phyloP scores from a whole-genome alignment of 805 yeast species.

The Ogataea ramenticola region DNA sequence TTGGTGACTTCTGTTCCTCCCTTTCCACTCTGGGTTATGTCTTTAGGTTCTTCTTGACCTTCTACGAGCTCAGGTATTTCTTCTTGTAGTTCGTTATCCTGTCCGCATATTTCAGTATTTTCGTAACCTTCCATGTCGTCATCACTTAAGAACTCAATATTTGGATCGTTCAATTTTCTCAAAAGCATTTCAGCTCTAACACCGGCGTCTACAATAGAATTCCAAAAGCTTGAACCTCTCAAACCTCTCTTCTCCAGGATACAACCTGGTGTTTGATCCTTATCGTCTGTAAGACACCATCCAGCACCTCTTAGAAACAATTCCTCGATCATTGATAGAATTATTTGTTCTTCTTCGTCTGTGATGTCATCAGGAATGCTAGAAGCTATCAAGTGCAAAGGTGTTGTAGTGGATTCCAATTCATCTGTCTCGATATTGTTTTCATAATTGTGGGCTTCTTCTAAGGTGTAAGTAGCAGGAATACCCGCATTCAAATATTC shows the following conservation, averaged over 20 bases:
- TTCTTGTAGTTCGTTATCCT: constrained; percentile 8
- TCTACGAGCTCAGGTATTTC: constrained; percentile 4
- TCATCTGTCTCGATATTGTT: constrained; percentile 31
- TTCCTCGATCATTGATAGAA: constrained; percentile 49
- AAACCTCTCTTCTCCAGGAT: constrained; percentile 48
- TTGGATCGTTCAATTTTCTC: constrained; percentile 58
- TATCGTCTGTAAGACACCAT: constrained; percentile 74
- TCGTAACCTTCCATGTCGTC: constrained; percentile 18
- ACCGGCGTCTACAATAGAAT: constrained; percentile 71
- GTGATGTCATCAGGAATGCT: constrained; percentile 35
- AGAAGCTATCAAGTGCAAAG: constrained; percentile 63
- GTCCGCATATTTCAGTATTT: constrained; percentile 4
- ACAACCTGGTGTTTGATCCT: constrained; percentile 81
- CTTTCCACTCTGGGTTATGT: constrained; percentile 2
- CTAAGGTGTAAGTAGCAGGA: constrained; percentile 77
- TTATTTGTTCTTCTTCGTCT: constrained; percentile 35
- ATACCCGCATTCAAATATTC: constrained; percentile 53
- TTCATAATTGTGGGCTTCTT: constrained; percentile 60
- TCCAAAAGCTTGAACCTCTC: constrained; percentile 32
- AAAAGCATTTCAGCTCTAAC: constrained; percentile 81
- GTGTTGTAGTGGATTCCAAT: constrained; percentile 57
- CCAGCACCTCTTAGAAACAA: constrained; percentile 86
- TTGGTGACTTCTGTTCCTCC: constrained; percentile 3
- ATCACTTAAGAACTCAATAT: constrained; percentile 53
- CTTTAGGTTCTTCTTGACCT: constrained; percentile 14